Evolutionary conservation across 1,284 basidiomycete species (phyloP), one percentile per base, ranked within the genome.

Genomic region (Pseudozyma sp.): DNA sequence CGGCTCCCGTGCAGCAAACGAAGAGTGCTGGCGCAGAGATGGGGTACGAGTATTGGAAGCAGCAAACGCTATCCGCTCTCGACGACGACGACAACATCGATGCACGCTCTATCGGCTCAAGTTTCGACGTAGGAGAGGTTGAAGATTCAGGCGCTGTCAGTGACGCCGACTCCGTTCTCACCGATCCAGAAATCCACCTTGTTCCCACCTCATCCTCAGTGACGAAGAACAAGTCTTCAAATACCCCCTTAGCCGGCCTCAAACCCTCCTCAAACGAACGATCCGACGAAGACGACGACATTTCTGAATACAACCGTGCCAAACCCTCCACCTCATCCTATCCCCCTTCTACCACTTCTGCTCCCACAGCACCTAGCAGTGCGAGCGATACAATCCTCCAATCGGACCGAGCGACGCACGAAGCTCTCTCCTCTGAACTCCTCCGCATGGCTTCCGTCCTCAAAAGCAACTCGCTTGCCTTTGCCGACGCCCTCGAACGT

Each of bases 401-500:
- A 60, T 75, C 75, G 16, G 80, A 82, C 25, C 74, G 78, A 6
- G 49, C 73, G 1, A 61, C 77, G 18, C 83, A 82, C 54, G 82
- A 83, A 31, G 78, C 81, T 1, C 79, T 85, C 44, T 81, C 82
- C 7, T 66, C 65, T 19, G 83, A 85, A 70, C 73, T 85, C 12
- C 67, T 85, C 18, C 79, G 83, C 45, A 83, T 85, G 81, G 82
- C 83, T 9, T 70, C 75, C 1, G 59, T 79, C 13, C 77, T 85
- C 45, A 77, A 77, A 65, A 59, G 67, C 39, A 84, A 85, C 67
- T 75, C 79, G 21, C 62, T 80, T 39, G 75, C 76, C 44, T 85
- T 85, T 42, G 73, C 76, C 12, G 74, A 79, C 12, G 77, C 82
- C 10, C 74, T 85, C 39, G 83, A 85, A 59, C 77, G 82, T 47